Evolutionary conservation across 2,329 filamentous ascomycete species (phyloP).

Genomic region (Myriosclerotinia curreyana): DNA sequence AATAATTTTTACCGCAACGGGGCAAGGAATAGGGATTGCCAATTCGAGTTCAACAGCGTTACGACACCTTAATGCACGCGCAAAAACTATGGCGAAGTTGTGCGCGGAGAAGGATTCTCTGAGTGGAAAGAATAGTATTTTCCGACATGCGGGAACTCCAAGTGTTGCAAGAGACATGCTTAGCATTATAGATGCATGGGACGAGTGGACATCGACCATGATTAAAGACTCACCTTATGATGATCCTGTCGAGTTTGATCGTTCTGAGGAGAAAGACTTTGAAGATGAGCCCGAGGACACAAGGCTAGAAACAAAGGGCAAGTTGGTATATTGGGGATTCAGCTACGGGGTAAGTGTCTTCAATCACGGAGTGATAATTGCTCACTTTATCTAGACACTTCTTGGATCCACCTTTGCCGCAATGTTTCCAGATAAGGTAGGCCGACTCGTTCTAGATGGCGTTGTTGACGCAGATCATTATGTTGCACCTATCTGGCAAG

Average conservation of each 20-base stretch:
- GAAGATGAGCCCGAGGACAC: conserved; percentile 1
- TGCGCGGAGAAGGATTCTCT: conserved; percentile 41
- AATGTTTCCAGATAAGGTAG: conserved; percentile 46
- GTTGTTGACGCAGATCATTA: conserved; percentile 36
- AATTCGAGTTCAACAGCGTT: conserved; percentile 49
- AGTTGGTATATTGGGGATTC: conserved; percentile 48
- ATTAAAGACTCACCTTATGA: conserved; percentile 3
- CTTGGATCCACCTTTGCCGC: conserved; percentile 47
- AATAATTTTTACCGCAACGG: conserved; percentile 25
- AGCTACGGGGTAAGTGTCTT: conserved; percentile 44
- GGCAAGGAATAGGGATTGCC: conserved; percentile 41
- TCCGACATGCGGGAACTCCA: conserved; percentile 37
- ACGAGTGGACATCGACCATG: conserved; percentile 30
- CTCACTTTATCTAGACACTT: conserved; percentile 28
- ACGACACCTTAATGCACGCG: conserved; percentile 46
- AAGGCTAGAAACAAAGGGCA: conserved; percentile 30
- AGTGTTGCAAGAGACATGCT: conserved; percentile 42
- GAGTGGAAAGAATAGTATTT: conserved; percentile 35
- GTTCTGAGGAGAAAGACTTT: not conserved
- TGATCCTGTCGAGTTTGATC: not conserved
- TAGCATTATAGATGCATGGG: conserved; percentile 39
- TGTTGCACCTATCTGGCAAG: conserved; percentile 30
- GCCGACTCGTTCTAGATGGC: conserved; percentile 42
- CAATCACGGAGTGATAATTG: not conserved
- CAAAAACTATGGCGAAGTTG: conserved; percentile 43